Percentiles rank a stretch among this genome's conserved stretches.
These are phyloP conservation scores for Eutrema salsugineum DNA, from an alignment of 441 rosid species.

Conservation along the genomic window DNA sequence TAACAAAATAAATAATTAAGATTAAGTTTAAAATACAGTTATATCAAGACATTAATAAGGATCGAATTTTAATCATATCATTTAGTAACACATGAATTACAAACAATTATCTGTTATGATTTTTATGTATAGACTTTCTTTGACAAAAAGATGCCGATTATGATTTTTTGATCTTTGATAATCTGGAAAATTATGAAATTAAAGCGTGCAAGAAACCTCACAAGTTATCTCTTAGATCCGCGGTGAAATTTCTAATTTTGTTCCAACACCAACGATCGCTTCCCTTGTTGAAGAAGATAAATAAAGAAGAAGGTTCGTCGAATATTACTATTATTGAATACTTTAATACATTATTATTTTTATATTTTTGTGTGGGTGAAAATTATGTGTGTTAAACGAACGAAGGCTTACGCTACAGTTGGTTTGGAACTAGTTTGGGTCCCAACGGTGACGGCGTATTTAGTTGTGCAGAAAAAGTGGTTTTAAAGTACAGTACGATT, in stretches of 20 bases:
- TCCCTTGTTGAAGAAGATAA: background rate
- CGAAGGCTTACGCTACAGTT: background rate
- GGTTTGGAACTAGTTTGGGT: background rate
- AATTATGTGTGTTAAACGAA: background rate
- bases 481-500: too few species aligned
- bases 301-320: background rate
- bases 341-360: background rate
- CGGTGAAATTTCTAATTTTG: background rate
- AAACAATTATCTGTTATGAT: background rate
- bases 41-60: too few species aligned
- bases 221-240: too few species aligned
- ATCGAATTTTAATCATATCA: background rate
- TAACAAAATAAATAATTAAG: too few species aligned
- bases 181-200: background rate
- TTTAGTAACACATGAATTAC: background rate
- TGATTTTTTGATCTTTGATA: background rate
- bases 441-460: too few species aligned
- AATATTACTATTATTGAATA: background rate
- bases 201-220: slow-evolving; percentile 16
- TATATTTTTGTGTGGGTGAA: background rate
- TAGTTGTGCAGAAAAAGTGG: too few species aligned
- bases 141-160: background rate
- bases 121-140: background rate
- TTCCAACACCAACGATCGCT: background rate
- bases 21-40: too few species aligned